Evolutionary conservation across 768 basidiomycete species (phyloP).

Genomic region (Tricholomella constricta): DNA sequence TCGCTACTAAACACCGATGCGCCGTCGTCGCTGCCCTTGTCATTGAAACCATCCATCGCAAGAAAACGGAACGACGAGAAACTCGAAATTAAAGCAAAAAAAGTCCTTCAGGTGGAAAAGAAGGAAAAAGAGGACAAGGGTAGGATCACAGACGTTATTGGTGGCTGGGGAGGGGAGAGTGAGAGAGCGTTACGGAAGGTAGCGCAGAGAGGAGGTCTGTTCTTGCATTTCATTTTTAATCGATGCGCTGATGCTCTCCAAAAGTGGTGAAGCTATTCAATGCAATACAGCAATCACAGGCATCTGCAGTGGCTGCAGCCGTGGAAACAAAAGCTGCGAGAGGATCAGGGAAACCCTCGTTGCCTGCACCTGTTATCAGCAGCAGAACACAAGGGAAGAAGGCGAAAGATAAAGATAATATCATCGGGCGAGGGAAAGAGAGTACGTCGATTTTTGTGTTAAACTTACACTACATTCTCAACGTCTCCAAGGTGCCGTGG

Average conservation of each 20-base stretch:
- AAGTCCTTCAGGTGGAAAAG: conserved; percentile 67
- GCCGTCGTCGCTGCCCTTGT: conserved; percentile 71
- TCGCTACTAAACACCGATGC: conserved; percentile 70
- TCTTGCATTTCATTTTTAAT: conserved; percentile 1
- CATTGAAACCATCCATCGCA: conserved; percentile 74
- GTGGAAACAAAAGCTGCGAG: conserved; percentile 62
- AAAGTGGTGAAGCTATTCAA: conserved; percentile 87
- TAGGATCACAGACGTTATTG: conserved; percentile 70
- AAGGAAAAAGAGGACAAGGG: conserved; percentile 75
- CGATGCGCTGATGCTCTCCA: not conserved
- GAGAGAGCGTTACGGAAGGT: conserved; percentile 79
- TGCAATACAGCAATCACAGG: conserved; percentile 80
- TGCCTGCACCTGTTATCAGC: conserved; percentile 62
- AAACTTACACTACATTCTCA: conserved; percentile 6
- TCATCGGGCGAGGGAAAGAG: conserved; percentile 57
- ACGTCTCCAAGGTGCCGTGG: conserved; percentile 48
- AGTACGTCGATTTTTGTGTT: conserved; percentile 39
- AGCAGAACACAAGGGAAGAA: conserved; percentile 46
- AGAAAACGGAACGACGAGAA: conserved; percentile 75
- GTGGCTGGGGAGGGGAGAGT: conserved; percentile 87
- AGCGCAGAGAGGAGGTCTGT: conserved; percentile 80
- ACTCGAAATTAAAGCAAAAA: conserved; percentile 70
- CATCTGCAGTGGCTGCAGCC: conserved; percentile 48
- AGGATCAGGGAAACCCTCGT: conserved; percentile 72
- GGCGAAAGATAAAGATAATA: conserved; percentile 54